Evolutionary conservation across 106 monocot genomes (phyloP), one percentile per base, ranked within the genome.

Genomic region (Posidonia australis): DNA sequence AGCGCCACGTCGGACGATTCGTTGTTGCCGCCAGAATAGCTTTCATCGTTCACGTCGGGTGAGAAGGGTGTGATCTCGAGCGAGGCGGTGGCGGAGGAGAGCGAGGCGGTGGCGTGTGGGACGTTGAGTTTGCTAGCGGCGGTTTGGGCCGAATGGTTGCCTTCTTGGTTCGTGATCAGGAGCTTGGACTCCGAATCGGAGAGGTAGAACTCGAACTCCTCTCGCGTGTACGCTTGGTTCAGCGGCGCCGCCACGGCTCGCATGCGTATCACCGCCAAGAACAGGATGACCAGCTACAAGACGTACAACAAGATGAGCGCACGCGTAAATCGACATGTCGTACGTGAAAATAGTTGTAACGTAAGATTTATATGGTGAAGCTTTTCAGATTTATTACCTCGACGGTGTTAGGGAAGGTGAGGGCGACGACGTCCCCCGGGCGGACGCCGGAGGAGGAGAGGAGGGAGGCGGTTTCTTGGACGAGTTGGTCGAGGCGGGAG

Each of bases 171-270:
- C 6, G 87, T 96, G 36, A 96, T 7, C 14, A 96, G 80, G n/a
- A 86, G 60, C 16, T 51, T 78, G 28, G 96, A 78, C 13, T 69
- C 84, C 1, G 90, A 96, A 54, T 96, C 96, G 24, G 90, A 87
- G 61, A 96, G 90, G 78, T 96, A 96, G 77, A 96, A 96, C 65
- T 84, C 84, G 80, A 90, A 96, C 67, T 96, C 96, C 20, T 90
- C 90, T 47, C 69, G 27, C 31, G 96, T 90, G 78, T 96, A 96
- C 6, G 90, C 86, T 31, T 79, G 5, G 71, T 96, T 96, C 10
- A 96, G 77, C 45, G 96, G 90, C 16, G 82, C 90, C 5, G 90
- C 90, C 45, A 80, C 80, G 9, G 80, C 90, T 0, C 96, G 72
- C 13, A 80, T 63, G 14, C 86, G 76, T 63, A 96, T 76, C 31